phyloP scores from a whole-genome alignment of 139 green algal genomes.

The Pseudopediastrum boryanum region DNA sequence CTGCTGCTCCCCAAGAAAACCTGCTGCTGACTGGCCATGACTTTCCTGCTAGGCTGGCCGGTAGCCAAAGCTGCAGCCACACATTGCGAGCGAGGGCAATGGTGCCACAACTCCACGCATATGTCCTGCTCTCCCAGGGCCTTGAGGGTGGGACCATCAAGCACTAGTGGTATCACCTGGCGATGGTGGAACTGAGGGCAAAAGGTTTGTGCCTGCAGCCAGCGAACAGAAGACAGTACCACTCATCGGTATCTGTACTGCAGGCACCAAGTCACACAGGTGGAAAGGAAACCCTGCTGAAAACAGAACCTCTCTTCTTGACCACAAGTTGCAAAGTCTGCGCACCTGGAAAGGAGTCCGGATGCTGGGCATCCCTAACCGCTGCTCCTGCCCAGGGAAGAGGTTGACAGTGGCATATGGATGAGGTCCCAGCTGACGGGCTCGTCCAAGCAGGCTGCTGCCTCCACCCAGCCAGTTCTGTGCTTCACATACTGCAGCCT shows the following conservation, averaged over 20 bases:
- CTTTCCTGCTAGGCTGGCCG: constrained; percentile 26
- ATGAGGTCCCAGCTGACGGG: constrained; percentile 53
- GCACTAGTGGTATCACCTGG: constrained; percentile 25
- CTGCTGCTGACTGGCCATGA: constrained; percentile 36
- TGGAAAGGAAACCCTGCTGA: neutral
- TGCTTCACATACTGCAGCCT: constrained; percentile 57
- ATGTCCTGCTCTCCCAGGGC: constrained; percentile 44
- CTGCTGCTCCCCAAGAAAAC: constrained; percentile 52
- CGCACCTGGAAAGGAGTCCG: constrained; percentile 60
- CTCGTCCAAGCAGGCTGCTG: constrained; percentile 37
- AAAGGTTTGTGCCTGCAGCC: constrained; percentile 61
- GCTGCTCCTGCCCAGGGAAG: constrained; percentile 19
- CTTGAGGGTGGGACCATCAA: constrained; percentile 27
- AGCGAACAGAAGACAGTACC: no score
- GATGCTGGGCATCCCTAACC: constrained; percentile 28
- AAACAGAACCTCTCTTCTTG: neutral
- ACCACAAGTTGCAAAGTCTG: neutral
- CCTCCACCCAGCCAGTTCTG: constrained; percentile 41
- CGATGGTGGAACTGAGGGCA: constrained; percentile 54
- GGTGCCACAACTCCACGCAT: constrained; percentile 64
- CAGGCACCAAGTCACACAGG: neutral
- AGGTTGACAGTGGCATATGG: constrained; percentile 52
- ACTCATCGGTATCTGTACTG: no score
- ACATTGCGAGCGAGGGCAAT: constrained; percentile 50
- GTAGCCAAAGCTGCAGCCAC: constrained; percentile 41